These are phyloP conservation scores for Aspergillus candidus DNA, from an alignment of 2,329 filamentous ascomycete species.

Conservation along the genomic window DNA sequence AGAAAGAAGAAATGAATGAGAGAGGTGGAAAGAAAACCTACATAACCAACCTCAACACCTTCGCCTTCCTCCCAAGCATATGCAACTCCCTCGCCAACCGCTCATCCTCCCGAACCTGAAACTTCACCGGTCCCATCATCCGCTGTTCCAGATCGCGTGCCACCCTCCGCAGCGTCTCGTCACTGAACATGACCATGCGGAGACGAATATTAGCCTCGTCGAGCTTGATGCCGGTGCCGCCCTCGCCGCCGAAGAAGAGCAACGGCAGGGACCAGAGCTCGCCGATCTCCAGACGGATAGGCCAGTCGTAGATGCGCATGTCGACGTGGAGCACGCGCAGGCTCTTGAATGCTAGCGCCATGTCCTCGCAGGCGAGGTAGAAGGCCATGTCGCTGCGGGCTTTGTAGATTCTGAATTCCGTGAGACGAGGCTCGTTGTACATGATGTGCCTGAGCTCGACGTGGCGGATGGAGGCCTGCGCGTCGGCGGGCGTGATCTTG, in stretches of 20 bases:
- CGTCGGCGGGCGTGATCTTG: slow-evolving; percentile 48
- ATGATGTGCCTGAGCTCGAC: slow-evolving; percentile 20
- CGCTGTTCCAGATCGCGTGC: slow-evolving; percentile 13
- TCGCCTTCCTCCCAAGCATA: slow-evolving; percentile 11
- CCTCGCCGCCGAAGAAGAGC: slow-evolving; percentile 8
- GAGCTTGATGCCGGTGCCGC: slow-evolving; percentile 3
- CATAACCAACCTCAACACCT: slow-evolving; percentile 11
- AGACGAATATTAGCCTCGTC: slow-evolving; percentile 13
- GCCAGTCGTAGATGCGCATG: slow-evolving; percentile 15
- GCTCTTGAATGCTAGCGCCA: slow-evolving; percentile 6
- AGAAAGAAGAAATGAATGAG: not conserved
- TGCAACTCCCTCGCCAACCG: slow-evolving; percentile 10
- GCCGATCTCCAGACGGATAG: slow-evolving; percentile 13
- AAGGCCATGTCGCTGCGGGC: slow-evolving; percentile 17
- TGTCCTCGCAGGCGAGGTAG: slow-evolving; percentile 13
- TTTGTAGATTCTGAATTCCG: slow-evolving; percentile 12
- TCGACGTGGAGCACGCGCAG: slow-evolving; percentile 15
- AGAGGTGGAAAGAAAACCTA: not conserved
- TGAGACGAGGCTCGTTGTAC: slow-evolving; percentile 19
- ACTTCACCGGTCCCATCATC: slow-evolving; percentile 14
- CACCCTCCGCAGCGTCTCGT: slow-evolving; percentile 7
- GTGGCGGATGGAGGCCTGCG: slow-evolving; percentile 46
- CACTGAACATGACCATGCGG: slow-evolving; percentile 9
- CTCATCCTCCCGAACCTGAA: slow-evolving; percentile 15
- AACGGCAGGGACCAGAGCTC: slow-evolving; percentile 19